Conservation (phyloP, 371 early-diverging fungal genomes). For the Syncephalis fuscata region DNA sequence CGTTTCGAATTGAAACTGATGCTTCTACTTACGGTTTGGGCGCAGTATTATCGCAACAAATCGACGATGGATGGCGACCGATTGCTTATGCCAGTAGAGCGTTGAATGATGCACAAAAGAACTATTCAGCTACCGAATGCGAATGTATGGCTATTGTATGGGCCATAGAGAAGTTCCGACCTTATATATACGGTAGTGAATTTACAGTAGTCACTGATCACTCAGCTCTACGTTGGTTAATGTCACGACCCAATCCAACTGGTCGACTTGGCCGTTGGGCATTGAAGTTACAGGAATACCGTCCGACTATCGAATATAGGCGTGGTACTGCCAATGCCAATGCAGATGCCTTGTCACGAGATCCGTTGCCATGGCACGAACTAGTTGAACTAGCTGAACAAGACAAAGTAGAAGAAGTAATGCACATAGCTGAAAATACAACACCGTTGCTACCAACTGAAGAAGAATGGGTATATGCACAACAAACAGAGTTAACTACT, state of each 20-base stretch:
- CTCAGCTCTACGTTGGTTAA: slow-evolving; percentile 7
- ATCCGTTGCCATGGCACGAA: background rate
- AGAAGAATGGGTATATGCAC: no score
- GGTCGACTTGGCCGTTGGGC: slow-evolving; percentile 13
- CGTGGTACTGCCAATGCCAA: slow-evolving; percentile 10
- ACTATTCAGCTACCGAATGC: slow-evolving; percentile 7
- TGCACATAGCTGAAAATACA: no score
- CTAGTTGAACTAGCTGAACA: background rate
- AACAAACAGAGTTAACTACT: no score
- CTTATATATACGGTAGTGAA: slow-evolving; percentile 10
- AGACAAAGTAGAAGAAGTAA: no score
- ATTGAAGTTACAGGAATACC: slow-evolving; percentile 9
- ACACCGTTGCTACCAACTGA: no score
- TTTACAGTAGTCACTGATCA: slow-evolving; percentile 18
- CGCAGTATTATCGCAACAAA: slow-evolving; percentile 15
- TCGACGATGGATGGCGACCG: slow-evolving; percentile 7
- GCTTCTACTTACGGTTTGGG: slow-evolving; percentile 15
- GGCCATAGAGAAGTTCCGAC: slow-evolving; percentile 13
- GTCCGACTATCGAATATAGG: slow-evolving; percentile 9
- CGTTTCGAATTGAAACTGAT: slow-evolving; percentile 16
- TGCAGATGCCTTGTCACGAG: slow-evolving; percentile 13
- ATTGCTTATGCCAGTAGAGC: slow-evolving; percentile 7
- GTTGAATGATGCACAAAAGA: slow-evolving; percentile 5
- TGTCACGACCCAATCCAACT: slow-evolving; percentile 3
- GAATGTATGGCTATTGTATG: slow-evolving; percentile 17